These are phyloP conservation scores for Myxozyma sirexii DNA, from an alignment of 805 yeast species.

Conservation along the genomic window DNA sequence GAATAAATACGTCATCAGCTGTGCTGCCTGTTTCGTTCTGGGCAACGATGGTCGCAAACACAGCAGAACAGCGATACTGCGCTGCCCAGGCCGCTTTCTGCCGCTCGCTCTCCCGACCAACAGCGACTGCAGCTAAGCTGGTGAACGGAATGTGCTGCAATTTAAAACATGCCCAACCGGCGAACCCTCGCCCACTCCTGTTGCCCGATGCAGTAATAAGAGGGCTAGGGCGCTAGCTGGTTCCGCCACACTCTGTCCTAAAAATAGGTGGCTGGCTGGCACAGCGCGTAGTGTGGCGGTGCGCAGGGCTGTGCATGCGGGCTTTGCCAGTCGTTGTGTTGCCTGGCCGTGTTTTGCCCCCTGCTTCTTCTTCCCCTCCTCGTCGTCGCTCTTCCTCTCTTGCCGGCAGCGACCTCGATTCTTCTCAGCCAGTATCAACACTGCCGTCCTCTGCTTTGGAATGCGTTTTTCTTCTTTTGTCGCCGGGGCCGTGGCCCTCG, in stretches of 20 bases:
- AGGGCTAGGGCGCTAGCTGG: background rate
- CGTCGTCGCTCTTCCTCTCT: background rate
- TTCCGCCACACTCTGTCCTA: background rate
- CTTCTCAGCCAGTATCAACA: too few species aligned
- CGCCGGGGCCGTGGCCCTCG: conserved; percentile 5
- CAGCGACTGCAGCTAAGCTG: too few species aligned
- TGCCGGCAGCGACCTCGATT: background rate
- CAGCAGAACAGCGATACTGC: too few species aligned
- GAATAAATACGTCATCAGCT: background rate
- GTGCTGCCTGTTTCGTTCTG: background rate
- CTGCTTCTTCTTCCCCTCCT: background rate
- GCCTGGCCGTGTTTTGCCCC: background rate
- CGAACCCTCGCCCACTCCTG: too few species aligned
- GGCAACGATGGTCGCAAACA: background rate
- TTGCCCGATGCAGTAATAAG: too few species aligned
- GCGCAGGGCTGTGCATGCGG: conserved; percentile 1
- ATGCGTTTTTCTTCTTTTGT: conserved; percentile 7
- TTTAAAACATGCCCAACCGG: too few species aligned
- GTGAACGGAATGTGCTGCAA: too few species aligned
- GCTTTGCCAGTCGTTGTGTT: background rate
- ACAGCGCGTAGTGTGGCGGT: background rate
- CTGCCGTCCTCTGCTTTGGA: background rate
- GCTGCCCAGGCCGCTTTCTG: too few species aligned
- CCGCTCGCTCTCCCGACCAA: too few species aligned
- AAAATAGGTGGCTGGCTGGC: background rate